Conservation (phyloP, 1,139 yeast genomes). For the Hansenula lynferdii region DNA sequence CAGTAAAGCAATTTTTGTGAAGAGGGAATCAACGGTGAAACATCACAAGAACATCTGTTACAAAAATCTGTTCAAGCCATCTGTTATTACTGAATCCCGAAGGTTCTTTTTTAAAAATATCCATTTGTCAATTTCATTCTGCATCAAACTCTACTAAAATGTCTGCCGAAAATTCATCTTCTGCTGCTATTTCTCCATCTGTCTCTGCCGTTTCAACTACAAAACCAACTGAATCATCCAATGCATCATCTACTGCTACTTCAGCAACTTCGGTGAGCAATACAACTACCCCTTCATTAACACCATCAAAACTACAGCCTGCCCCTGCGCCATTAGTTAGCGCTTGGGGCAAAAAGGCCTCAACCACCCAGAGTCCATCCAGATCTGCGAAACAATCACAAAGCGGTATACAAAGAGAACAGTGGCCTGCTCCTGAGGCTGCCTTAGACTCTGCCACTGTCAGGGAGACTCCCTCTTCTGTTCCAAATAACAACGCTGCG, state of each 20-base stretch:
- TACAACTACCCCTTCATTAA: background rate
- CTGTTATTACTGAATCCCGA: no score
- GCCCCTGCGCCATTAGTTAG: constrained; percentile 26
- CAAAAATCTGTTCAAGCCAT: no score
- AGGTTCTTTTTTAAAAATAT: no score
- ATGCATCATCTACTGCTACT: background rate
- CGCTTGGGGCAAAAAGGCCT: constrained; percentile 22
- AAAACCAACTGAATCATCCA: background rate
- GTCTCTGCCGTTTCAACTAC: background rate
- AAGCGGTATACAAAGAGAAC: constrained; percentile 7
- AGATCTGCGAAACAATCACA: background rate
- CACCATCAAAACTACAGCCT: constrained; percentile 21
- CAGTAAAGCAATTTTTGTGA: no score
- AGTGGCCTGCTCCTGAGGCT: constrained; percentile 19
- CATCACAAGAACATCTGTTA: no score
- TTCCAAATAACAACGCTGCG: background rate
- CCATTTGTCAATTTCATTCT: no score
- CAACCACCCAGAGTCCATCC: background rate
- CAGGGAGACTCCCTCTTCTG: background rate
- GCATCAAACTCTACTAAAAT: background rate
- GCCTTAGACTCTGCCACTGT: constrained; percentile 3
- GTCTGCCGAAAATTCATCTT: background rate
- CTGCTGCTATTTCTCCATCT: constrained; percentile 3
- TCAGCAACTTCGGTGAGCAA: constrained; percentile 6
- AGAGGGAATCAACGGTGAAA: no score